Evolutionary conservation across 2,329 filamentous ascomycete genomes (phyloP), one percentile per base, ranked within the genome.

Genomic region (Pseudogymnoascus sp.): DNA sequence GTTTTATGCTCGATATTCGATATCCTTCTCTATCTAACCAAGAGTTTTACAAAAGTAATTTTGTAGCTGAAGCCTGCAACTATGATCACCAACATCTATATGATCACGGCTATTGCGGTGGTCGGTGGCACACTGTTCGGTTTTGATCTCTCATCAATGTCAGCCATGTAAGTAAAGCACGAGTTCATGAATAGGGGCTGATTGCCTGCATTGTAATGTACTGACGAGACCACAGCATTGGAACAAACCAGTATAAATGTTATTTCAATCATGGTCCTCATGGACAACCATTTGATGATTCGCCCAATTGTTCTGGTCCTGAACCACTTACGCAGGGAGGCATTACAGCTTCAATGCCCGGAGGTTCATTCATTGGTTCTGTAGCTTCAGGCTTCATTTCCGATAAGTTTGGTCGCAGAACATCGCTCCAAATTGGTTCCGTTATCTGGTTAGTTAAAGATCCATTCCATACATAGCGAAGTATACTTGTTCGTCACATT

Each of bases 281-380:
- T 70, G 77, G 63, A 64, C 66, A 62, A 33, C 46, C 40, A 40
- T 40, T 40, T 40, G 37, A 40, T 65, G 17, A 64, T 75, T 76
- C 37, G 37, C 37, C 37, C 7, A 72, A 75, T 7, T 85, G 82
- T 72, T 78, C 76, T 15, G 85, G 85, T 33, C 84, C 84, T 3
- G 72, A 71, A 15, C 71, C 77, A 40, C 71, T 75, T 63, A 75
- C 80, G 0, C 83, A 85, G 72, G 85, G 85, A 65, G 85, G 84
- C 59, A 89, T 90, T 70, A 87, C 84, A 0, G 87, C 88, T 26
- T 78, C 86, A 59, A 90, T 90, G 86, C 83, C 88, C 17, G 87
- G 82, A 61, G 88, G 88, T 35, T 90, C 87, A 0, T 89, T 85
- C 77, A 73, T 87, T 26, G 88, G 86, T 65, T 83, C 87, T 60